Evolutionary conservation across 768 basidiomycete species (phyloP).

Genomic region (Polyporus arcularius): DNA sequence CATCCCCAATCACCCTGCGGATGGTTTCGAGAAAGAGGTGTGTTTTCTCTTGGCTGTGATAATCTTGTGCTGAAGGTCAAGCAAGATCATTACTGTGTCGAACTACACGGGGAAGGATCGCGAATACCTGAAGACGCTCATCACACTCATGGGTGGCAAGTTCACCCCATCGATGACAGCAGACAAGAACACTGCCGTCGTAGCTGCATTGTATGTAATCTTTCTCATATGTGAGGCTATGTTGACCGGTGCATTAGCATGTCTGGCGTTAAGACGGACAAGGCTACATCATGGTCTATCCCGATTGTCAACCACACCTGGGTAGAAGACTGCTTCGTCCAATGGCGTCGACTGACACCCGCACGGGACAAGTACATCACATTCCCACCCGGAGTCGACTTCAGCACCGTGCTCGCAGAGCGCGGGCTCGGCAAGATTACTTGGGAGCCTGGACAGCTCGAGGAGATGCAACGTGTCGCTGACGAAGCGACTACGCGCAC

Average conservation of each 20-base stretch:
- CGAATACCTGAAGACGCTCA: slow-evolving; percentile 86
- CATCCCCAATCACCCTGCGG: slow-evolving; percentile 59
- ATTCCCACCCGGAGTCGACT: slow-evolving; percentile 71
- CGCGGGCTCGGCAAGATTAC: slow-evolving; percentile 26
- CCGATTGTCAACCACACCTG: slow-evolving; percentile 88
- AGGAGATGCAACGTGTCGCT: slow-evolving; percentile 31
- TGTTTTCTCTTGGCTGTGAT: slow-evolving; percentile 27
- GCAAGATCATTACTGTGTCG: slow-evolving; percentile 77
- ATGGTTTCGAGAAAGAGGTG: slow-evolving; percentile 63
- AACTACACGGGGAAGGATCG: slow-evolving; percentile 87
- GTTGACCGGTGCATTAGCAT: slow-evolving; percentile 19
- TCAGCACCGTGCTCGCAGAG: slow-evolving; percentile 44
- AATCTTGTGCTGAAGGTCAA: not conserved
- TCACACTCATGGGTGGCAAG: slow-evolving; percentile 70
- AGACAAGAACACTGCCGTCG: slow-evolving; percentile 68
- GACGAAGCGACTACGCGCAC: slow-evolving; percentile 20
- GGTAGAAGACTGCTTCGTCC: slow-evolving; percentile 87
- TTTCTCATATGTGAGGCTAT: not conserved
- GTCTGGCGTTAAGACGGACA: slow-evolving; percentile 56
- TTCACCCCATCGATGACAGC: slow-evolving; percentile 85
- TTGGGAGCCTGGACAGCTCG: slow-evolving; percentile 32
- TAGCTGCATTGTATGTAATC: slow-evolving; percentile 76
- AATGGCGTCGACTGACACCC: slow-evolving; percentile 72
- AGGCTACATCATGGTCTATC: slow-evolving; percentile 79
- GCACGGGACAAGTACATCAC: slow-evolving; percentile 66